Percentiles rank a stretch among this genome's conserved stretches.
These are phyloP conservation scores for Sugiyamaella japonica DNA, from an alignment of 1,139 yeast genomes.

Conservation along the genomic window DNA sequence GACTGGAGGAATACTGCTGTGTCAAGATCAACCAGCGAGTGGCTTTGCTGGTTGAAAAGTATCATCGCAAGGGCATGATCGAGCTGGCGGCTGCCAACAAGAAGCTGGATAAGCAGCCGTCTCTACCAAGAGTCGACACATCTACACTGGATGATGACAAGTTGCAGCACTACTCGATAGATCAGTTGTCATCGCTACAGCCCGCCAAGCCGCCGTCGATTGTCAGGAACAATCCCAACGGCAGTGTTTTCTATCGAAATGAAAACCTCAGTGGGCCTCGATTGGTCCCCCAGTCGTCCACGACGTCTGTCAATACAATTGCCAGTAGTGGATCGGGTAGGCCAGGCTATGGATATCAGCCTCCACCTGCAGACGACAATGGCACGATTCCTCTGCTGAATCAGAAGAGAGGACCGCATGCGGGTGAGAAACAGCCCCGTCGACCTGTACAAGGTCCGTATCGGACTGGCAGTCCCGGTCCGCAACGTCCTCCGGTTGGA, in stretches of 20 bases:
- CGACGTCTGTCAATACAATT: conserved; percentile 5
- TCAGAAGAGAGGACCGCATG: neutral
- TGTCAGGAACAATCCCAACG: neutral
- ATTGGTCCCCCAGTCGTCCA: neutral
- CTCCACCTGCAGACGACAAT: neutral
- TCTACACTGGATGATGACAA: conserved; percentile 10
- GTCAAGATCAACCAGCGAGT: conserved; percentile 55
- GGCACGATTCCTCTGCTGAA: conserved; percentile 13
- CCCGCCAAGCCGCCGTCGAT: neutral
- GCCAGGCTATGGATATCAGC: conserved; percentile 1
- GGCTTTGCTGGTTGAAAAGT: conserved; percentile 50
- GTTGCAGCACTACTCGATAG: conserved; percentile 2
- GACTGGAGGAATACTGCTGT: conserved; percentile 61
- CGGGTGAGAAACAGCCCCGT: neutral
- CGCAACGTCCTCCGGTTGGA: neutral
- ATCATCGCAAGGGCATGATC: conserved; percentile 43
- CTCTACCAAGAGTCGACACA: conserved; percentile 25
- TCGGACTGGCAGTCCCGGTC: neutral
- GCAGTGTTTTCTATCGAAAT: neutral
- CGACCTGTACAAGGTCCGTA: neutral
- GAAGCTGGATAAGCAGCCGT: conserved; percentile 26
- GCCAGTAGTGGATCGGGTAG: neutral
- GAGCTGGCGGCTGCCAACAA: conserved; percentile 33
- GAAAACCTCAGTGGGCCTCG: neutral
- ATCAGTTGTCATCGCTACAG: conserved; percentile 6